Conservation (phyloP, 441 rosid genomes). For the Croton laevigatus region DNA sequence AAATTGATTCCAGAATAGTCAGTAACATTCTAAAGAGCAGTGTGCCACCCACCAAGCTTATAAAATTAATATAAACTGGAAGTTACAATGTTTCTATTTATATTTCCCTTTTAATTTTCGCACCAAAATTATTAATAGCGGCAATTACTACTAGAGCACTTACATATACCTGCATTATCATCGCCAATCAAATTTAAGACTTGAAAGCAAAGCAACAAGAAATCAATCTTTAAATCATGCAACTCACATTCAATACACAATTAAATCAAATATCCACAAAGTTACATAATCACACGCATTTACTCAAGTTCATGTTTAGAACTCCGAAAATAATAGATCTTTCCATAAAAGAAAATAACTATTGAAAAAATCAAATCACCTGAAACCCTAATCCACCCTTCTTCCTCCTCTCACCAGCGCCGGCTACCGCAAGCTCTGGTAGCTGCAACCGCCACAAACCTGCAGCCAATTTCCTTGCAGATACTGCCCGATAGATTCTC, state of each 20-base stretch:
- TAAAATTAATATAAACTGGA: background rate
- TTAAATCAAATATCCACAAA: constrained; percentile 4
- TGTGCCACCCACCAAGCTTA: background rate
- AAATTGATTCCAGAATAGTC: background rate
- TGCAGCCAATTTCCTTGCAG: constrained; percentile 88
- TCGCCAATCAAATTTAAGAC: background rate
- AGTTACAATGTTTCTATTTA: background rate
- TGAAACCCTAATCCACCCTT: constrained; percentile 61
- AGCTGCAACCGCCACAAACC: constrained; percentile 84
- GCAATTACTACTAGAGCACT: background rate
- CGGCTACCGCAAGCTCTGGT: constrained; percentile 38
- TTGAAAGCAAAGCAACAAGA: constrained; percentile 31
- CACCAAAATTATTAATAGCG: background rate
- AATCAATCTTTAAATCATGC: background rate
- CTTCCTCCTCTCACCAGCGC: constrained; percentile 33
- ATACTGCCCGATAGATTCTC: constrained; percentile 35
- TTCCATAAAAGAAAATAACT: constrained; percentile 1
- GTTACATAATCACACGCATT: constrained; percentile 7
- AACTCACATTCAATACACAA: constrained; percentile 9
- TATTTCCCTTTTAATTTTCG: background rate
- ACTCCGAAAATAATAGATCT: constrained; percentile 13
- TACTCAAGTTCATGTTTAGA: background rate
- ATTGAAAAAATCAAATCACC: constrained; percentile 32
- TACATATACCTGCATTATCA: background rate
- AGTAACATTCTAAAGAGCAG: no score